Base-by-base conservation (phyloP, 345 rosid species). In the Cochlearia excelsa region DNA sequence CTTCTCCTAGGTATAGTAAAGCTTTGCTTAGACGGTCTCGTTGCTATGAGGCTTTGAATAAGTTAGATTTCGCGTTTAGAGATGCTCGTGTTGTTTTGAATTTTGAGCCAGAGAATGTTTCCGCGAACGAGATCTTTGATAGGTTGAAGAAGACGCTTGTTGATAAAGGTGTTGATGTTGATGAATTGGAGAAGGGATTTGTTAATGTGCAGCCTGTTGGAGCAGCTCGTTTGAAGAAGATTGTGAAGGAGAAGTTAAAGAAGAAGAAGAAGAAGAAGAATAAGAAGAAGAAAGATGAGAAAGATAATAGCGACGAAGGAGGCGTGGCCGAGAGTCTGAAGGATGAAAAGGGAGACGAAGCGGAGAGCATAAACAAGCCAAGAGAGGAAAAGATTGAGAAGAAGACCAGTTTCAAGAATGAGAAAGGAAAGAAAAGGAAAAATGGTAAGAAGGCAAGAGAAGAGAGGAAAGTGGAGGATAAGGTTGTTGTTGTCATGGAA, bases 11-110 rank as follows among this genome's bases (percentile, higher is more conserved):
- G 70, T 89, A 90, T 61, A 85, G 90, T 65, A 93, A 80, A 58
- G 99, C 99, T 42, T 54, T 93, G 54, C 43, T 93, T 77, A 90
- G 75, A 72, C 82, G 99, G 26, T 92, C 97, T 8, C 79, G 69
- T 46, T 93, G 99, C 65, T 93, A 85, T 53, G 87, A 89, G 75
- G 81, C 86, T 34, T 74, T 93, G 90, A 89, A 87, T 56, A 76
- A 85, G 72, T 52, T 89, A 62, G 96, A 93, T 79, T 81, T 85
- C 61, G 97, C 97, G 28, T 80, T 79, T 66, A 89, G 95, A 70
- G 99, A 93, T 82, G 90, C 87, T 41, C 77, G 71, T 65, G 66
- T 48, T 70, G 96, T 93, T 30, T 70, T 93, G 75, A 71, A 74
- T 11, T 79, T 89, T 84, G 99, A 93, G 55, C 96, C 99, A 0